Base-by-base conservation (phyloP, 345 rosid genomes). In the Reutealis trisperma region DNA sequence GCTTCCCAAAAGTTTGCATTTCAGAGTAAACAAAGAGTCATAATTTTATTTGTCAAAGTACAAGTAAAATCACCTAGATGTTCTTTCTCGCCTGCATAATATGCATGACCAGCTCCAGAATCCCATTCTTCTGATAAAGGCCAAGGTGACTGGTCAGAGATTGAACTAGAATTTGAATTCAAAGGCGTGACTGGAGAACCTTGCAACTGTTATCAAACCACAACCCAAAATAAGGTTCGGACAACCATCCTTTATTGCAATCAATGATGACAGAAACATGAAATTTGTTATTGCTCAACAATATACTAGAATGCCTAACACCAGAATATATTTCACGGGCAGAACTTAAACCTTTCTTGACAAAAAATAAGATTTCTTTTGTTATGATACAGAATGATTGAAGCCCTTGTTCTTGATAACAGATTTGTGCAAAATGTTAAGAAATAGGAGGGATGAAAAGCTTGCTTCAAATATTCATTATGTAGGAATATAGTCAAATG, bases 161-260 rank as follows among this genome's bases (percentile, higher is more conserved):
- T 73, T 79, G 96, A 90, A 86, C 97, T 85, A 72, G 99, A 88
- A 88, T 84, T 87, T 83, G 98, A 93, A 83, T 91, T 92, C 77
- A 85, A 81, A 71, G 97, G 89, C 49, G 98, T 90, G 78, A 81
- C 87, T 52, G 98, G 90, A 78, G 95, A 83, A 83, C 85, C 90
- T 86, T 92, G 97, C 78, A 81, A 68, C 85, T 82, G 88, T 55
- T 71, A 80, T 64, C 77, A 78, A 79, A 74, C 67, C 73, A 78
- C 55, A 62, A 51, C 58, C 54, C 59, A 30, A 71, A 55, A 30
- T 73, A 69, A 79, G 76, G 57, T 68, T 57, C 12, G 30, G 52
- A 44, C 27, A 60, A 37, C 42, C 44, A 62, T 61, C 45, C 25
- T 55, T n/a, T 11, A 27, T 8, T 41, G 65, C 37, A 66, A 16